Conservation (phyloP, 495 filamentous ascomycete species). For the Hyaloscypha hepaticicola region DNA sequence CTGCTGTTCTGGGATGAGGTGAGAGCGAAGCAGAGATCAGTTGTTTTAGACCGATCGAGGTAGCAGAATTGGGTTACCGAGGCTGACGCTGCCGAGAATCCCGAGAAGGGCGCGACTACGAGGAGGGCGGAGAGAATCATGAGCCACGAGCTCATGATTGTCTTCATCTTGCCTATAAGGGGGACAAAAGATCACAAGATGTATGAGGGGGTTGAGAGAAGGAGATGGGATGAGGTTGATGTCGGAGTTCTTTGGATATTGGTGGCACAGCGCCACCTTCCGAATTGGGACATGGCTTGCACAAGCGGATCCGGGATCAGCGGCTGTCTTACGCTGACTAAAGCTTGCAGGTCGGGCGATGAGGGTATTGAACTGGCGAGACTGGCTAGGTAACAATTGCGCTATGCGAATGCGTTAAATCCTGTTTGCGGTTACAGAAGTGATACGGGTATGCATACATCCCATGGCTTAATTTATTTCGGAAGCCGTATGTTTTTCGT, state of each 20-base stretch:
- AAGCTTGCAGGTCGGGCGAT: too few species aligned
- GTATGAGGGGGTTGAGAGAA: not conserved
- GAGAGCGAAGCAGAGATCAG: conserved; percentile 16
- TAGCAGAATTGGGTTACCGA: not conserved
- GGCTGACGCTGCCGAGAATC: not conserved
- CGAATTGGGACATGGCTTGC: not conserved
- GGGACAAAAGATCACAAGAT: not conserved
- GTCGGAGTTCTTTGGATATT: not conserved
- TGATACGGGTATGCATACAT: too few species aligned
- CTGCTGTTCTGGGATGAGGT: conserved; percentile 1
- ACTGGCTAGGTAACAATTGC: too few species aligned
- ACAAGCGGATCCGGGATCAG: not conserved
- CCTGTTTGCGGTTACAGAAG: too few species aligned
- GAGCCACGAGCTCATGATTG: not conserved
- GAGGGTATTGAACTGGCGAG: too few species aligned
- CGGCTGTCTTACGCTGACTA: too few species aligned
- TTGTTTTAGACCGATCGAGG: not conserved
- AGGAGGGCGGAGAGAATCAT: not conserved
- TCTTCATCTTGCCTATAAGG: not conserved
- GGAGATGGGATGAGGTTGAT: not conserved
- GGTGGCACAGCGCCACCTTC: not conserved
- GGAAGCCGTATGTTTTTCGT: too few species aligned
- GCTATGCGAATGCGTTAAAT: too few species aligned
- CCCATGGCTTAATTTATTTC: too few species aligned
- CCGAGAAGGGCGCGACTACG: not conserved